Evolutionary conservation across 1,139 yeast species (phyloP), one percentile per base, ranked within the genome.

Genomic region (Blastobotrys persicus): DNA sequence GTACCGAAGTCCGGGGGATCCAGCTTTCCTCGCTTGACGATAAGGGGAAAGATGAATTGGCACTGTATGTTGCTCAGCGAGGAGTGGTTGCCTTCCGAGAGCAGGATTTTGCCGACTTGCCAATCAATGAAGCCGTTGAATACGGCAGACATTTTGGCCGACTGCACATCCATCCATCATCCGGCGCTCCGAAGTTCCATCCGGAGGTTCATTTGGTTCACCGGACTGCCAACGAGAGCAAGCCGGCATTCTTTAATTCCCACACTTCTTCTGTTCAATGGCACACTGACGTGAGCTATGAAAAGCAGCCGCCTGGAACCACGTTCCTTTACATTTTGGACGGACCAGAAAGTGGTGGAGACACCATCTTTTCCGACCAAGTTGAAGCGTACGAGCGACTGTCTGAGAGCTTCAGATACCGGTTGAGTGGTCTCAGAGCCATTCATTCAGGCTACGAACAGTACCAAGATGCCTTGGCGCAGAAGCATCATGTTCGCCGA

Each of bases 71-170:
- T 43, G 88, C 84, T 23, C 78, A 80, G 64, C 74, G 85, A 57
- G 88, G 88, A 47, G 82, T 83, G 45, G 80, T 80, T 37, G 77
- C 81, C 1, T 82, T 83, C 67, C 75, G 87, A 59, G 76, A 80
- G 52, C 88, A 83, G 65, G 88, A 85, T 59, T 75, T 84, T 55
- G 76, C 78, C 46, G 70, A 72, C 19, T 67, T 77, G 50, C 83
- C 85, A 2, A 80, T 84, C 12, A 57, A 64, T 28, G 66, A 70
- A 56, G 73, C 77, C 17, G 72, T 72, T 31, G 68, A 78, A 28
- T 79, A 69, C 62, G 81, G 80, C 18, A 64, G 62, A 37, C 73
- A 81, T 59, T 81, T 69, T 81, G 49, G 80, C 81, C 26, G 38
- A 3, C 31, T 42, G 3, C 44, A 42, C 44, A 32, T 42, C n/a